phyloP scores from a whole-genome alignment of 2,329 filamentous ascomycete genomes.

The Thermothelomyces thermophilus region DNA sequence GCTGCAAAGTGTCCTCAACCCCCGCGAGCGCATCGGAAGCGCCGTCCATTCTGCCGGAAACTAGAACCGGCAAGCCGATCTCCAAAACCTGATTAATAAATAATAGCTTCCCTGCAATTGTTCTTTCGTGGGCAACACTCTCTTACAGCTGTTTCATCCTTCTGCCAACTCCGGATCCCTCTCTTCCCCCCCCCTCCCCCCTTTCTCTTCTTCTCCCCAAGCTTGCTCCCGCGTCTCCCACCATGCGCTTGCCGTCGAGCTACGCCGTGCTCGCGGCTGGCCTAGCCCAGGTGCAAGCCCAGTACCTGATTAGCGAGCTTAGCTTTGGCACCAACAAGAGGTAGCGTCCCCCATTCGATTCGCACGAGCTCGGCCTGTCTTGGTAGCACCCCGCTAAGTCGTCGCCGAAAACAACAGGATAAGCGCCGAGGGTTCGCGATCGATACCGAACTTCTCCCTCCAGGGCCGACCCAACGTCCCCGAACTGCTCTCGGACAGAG shows the following conservation, averaged over 20 bases:
- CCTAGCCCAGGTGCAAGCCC: slow-evolving; percentile 49
- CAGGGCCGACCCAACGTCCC: slow-evolving; percentile 49
- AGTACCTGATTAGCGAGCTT: slow-evolving; percentile 63
- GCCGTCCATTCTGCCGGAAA: slow-evolving; percentile 16
- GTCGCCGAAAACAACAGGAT: slow-evolving; percentile 42
- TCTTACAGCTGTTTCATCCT: background rate
- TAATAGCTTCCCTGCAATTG: slow-evolving; percentile 6
- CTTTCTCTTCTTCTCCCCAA: background rate
- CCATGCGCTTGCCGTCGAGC: slow-evolving; percentile 37
- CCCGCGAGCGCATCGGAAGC: slow-evolving; percentile 4
- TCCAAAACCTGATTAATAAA: slow-evolving; percentile 12
- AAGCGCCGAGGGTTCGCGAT: slow-evolving; percentile 50
- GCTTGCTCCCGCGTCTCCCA: slow-evolving; percentile 15
- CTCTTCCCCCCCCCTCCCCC: background rate
- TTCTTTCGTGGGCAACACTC: background rate
- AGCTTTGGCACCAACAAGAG: slow-evolving; percentile 69
- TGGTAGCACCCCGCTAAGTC: background rate
- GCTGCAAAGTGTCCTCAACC: slow-evolving; percentile 23
- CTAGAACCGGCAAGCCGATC: slow-evolving; percentile 16
- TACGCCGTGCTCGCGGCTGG: slow-evolving; percentile 35
- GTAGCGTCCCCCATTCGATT: slow-evolving; percentile 37
- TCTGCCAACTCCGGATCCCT: background rate
- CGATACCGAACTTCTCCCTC: slow-evolving; percentile 49
- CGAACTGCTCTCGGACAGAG: slow-evolving; percentile 74
- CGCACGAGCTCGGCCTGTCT: background rate